phyloP scores from a whole-genome alignment of 1,284 basidiomycete genomes.

The Vanrija pseudolonga region DNA sequence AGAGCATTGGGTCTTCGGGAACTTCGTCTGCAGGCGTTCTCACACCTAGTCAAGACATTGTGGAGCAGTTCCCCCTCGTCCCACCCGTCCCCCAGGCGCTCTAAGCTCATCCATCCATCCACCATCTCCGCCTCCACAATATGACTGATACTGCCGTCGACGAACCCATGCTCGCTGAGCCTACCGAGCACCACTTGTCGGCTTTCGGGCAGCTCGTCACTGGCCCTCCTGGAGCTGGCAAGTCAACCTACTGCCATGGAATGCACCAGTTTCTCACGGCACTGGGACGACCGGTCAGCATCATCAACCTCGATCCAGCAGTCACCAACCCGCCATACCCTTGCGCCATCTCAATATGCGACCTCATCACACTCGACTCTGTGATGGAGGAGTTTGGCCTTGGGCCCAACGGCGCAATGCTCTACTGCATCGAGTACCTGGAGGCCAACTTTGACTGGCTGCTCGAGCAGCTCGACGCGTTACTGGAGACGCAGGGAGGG shows the following conservation, averaged over 20 bases:
- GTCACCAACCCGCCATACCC: slow-evolving; percentile 86
- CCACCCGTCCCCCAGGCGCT: background rate
- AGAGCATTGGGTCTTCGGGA: no score
- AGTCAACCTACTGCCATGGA: slow-evolving; percentile 90
- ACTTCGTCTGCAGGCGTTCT: background rate
- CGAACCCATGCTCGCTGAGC: background rate
- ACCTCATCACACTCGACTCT: slow-evolving; percentile 80
- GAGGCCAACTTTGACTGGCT: slow-evolving; percentile 97
- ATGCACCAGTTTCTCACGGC: slow-evolving; percentile 83
- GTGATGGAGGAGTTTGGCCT: slow-evolving; percentile 82
- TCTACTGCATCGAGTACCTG: slow-evolving; percentile 97
- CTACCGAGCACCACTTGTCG: slow-evolving; percentile 18
- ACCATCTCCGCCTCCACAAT: no score
- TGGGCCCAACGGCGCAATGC: slow-evolving; percentile 94
- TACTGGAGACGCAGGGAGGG: slow-evolving; percentile 47
- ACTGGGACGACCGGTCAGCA: slow-evolving; percentile 74
- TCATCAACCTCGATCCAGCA: slow-evolving; percentile 96
- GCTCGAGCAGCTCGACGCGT: slow-evolving; percentile 62
- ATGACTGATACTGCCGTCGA: no score
- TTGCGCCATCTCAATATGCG: slow-evolving; percentile 78
- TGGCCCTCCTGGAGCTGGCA: slow-evolving; percentile 87
- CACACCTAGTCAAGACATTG: slow-evolving; percentile 3
- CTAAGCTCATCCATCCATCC: slow-evolving; percentile 19
- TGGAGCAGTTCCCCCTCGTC: slow-evolving; percentile 3
- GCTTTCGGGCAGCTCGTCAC: slow-evolving; percentile 62